Evolutionary conservation across 495 filamentous ascomycete species (phyloP), one percentile per base, ranked within the genome.

Genomic region (Apodospora peruviana): DNA sequence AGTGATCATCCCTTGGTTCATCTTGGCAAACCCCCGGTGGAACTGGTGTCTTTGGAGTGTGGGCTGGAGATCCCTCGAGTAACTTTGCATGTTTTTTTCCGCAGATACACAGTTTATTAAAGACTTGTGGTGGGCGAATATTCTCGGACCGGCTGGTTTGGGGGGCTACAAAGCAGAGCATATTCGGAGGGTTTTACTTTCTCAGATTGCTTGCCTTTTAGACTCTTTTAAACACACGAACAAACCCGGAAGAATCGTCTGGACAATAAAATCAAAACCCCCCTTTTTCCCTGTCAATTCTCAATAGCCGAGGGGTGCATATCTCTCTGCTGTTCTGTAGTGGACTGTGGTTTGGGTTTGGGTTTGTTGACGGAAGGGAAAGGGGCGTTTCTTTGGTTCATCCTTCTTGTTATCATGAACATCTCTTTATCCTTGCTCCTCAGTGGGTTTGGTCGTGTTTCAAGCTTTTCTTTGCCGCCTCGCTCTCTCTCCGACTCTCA

Each of bases 41-140:
- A 66, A 68, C 63, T 62, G 73, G 73, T 77, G 73, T 77, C 70
- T 72, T 70, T 64, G 72, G 71, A 74, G 72, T 73, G 72, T 61
- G 70, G 70, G 64, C 65, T 65, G 71, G 69, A 70, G 67, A 73
- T 65, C 53, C 56, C 63, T 61, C 66, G 58, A 69, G 68, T 69
- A 61, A 43, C 67, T 68, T 72, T 73, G 73, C 72, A 77, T 74
- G 62, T 65, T 75, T n/a, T n/a, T n/a, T 72, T 74, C 64, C 64
- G 65, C 66, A 71, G 63, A 68, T 69, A 70, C 68, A 71, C 68
- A 67, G 56, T 32, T 32, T 32, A 68, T 42, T 51, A 51, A 64
- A 43, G 62, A 66, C 54, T 65, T 58, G 55, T 40, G 61, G 67
- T 56, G 57, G 58, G 64, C 62, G 57, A 56, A 64, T 64, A 11